A percentile compares a stretch with the other conserved stretches of the same genome.
phyloP scores from a whole-genome alignment of 1,284 basidiomycete species.

The Termitomyces sp. region DNA sequence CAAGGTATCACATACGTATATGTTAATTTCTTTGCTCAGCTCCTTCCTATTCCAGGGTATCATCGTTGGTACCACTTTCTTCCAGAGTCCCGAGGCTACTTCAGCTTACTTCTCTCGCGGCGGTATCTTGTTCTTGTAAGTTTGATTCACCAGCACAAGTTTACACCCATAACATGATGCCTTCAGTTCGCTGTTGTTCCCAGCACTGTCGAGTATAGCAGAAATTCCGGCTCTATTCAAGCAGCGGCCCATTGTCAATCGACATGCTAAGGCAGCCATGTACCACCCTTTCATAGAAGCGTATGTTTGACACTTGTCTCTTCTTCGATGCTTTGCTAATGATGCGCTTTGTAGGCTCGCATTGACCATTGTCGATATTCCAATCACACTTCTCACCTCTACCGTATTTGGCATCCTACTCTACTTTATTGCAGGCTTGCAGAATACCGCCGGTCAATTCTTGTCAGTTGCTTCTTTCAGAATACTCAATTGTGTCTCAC shows the following conservation, averaged over 20 bases:
- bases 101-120: slow-evolving; percentile 67
- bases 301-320: slow-evolving; percentile 1
- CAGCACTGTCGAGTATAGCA: slow-evolving; percentile 33
- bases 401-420: slow-evolving; percentile 44
- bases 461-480: slow-evolving; percentile 29
- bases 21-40: slow-evolving; percentile 17
- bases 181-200: slow-evolving; percentile 29
- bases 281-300: slow-evolving; percentile 53
- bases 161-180: slow-evolving; percentile 29
- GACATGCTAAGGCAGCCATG: slow-evolving; percentile 46
- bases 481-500: slow-evolving; percentile 11
- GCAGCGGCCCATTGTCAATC: slow-evolving; percentile 56
- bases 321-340: not conserved
- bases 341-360: slow-evolving; percentile 32
- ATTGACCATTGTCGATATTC: slow-evolving; percentile 56
- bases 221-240: slow-evolving; percentile 46
- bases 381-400: slow-evolving; percentile 42
- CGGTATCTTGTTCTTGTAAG: slow-evolving; percentile 60
- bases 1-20: not conserved
- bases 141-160: slow-evolving; percentile 1
- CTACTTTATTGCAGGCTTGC: slow-evolving; percentile 53
- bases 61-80: slow-evolving; percentile 68
- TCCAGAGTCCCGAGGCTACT: slow-evolving; percentile 48
- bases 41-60: slow-evolving; percentile 49
- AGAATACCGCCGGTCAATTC: slow-evolving; percentile 37